Evolutionary conservation across 129 eudicot species (phyloP).

Genomic region (Chrysanthemum lavandulifolium): DNA sequence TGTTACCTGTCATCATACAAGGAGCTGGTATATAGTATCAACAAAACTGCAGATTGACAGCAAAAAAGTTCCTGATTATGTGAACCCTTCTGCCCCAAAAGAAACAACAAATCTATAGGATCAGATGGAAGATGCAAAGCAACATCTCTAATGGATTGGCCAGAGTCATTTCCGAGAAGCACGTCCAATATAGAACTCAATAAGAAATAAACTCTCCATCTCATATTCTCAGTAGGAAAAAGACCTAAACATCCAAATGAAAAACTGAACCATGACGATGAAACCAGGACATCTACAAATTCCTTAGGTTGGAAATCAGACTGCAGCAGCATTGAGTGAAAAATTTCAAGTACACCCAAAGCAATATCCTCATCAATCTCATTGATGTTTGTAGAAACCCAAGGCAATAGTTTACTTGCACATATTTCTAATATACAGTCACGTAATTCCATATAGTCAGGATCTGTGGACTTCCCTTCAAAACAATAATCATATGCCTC

Average conservation of each 20-base stretch:
- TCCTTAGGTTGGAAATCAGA: constrained; percentile 43
- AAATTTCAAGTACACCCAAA: constrained; percentile 73
- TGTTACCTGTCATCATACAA: constrained; percentile 76
- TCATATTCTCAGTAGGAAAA: constrained; percentile 80
- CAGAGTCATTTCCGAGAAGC: constrained; percentile 66
- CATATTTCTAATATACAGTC: constrained; percentile 57
- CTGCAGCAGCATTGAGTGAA: constrained; percentile 60
- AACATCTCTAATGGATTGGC: constrained; percentile 70
- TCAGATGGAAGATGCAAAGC: constrained; percentile 77
- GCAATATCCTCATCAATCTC: constrained; percentile 71
- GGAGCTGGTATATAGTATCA: constrained; percentile 72
- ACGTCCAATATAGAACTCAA: constrained; percentile 69
- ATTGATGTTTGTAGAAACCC: constrained; percentile 52
- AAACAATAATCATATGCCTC: constrained; percentile 67
- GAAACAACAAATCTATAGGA: constrained; percentile 78
- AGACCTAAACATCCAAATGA: constrained; percentile 82
- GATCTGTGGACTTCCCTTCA: constrained; percentile 32
- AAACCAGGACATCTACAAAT: constrained; percentile 53
- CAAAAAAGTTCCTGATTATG: constrained; percentile 50
- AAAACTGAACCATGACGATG: constrained; percentile 80
- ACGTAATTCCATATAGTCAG: constrained; percentile 38
- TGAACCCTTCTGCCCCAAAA: constrained; percentile 75
- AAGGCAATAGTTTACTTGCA: constrained; percentile 66
- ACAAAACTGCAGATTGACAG: constrained; percentile 77
- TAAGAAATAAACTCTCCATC: constrained; percentile 63